Conservation (phyloP, 2,329 filamentous ascomycete genomes). For the Knufia fluminis region DNA sequence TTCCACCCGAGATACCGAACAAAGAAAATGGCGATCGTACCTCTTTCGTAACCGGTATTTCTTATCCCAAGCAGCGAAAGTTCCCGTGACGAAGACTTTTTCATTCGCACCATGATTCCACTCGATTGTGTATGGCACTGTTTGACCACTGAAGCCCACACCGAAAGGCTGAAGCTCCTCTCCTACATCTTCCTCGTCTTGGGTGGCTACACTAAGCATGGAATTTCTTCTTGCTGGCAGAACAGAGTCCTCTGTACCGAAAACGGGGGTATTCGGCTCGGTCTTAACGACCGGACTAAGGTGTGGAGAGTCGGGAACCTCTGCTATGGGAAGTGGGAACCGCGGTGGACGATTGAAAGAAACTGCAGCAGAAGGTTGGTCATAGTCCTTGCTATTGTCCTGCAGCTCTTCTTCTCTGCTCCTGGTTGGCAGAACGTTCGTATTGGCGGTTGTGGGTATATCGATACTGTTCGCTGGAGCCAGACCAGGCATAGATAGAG, state of each 20-base stretch:
- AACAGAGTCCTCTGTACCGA: conserved; percentile 39
- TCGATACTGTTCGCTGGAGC: conserved; percentile 12
- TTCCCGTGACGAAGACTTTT: conserved; percentile 86
- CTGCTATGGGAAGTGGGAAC: conserved; percentile 84
- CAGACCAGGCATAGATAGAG: conserved; percentile 29
- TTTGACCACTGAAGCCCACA: conserved; percentile 54
- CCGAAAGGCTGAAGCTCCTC: conserved; percentile 60
- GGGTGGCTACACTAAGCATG: conserved; percentile 46
- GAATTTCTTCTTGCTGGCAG: conserved; percentile 43
- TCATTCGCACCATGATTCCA: conserved; percentile 78
- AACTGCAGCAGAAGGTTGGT: conserved; percentile 17
- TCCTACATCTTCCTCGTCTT: conserved; percentile 66
- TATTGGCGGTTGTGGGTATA: conserved; percentile 20
- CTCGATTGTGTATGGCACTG: conserved; percentile 74
- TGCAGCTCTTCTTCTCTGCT: conserved; percentile 14
- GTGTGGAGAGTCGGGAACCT: conserved; percentile 86
- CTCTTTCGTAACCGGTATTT: conserved; percentile 80
- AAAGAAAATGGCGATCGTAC: conserved; percentile 47
- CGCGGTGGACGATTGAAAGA: conserved; percentile 56
- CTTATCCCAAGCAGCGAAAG: conserved; percentile 93
- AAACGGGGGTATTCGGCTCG: conserved; percentile 45
- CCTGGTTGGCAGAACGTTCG: conserved; percentile 1
- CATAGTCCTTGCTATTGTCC: conserved; percentile 15
- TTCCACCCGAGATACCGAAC: neutral
- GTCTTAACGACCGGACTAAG: conserved; percentile 58